These are phyloP conservation scores for Rauvolfia tetraphylla DNA, from an alignment of 257 asterid genomes.

Conservation along the genomic window DNA sequence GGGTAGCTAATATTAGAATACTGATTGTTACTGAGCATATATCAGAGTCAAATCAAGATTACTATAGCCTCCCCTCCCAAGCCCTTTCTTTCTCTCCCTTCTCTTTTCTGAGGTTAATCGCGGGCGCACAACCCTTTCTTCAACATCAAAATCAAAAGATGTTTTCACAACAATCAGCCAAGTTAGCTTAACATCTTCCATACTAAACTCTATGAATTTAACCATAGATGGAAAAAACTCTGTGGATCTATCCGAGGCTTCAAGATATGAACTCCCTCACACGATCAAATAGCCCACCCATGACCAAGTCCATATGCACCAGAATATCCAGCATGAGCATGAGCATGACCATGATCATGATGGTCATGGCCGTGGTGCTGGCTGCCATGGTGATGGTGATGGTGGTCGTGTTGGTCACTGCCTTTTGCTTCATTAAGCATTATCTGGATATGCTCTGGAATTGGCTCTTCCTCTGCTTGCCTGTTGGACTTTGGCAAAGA, in stretches of 20 bases:
- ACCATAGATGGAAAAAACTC: not conserved
- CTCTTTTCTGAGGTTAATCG: not conserved
- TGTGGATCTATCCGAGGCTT: not conserved
- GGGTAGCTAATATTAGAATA: too few species aligned
- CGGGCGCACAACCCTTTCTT: not conserved
- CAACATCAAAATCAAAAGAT: not conserved
- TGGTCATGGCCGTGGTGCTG: conserved; percentile 26
- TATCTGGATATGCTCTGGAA: conserved; percentile 41
- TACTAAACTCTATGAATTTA: not conserved
- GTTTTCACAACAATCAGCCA: not conserved
- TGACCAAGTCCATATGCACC: conserved; percentile 66
- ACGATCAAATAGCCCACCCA: conserved; percentile 46
- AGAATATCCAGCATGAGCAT: conserved; percentile 52
- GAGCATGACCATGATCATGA: conserved; percentile 24
- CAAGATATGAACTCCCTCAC: not conserved
- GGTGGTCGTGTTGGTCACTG: conserved; percentile 35
- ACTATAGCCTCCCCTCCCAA: not conserved
- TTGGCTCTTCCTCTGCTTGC: conserved; percentile 43
- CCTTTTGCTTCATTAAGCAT: conserved; percentile 34
- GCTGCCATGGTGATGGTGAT: conserved; percentile 25
- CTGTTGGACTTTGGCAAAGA: conserved; percentile 55
- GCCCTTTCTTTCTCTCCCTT: not conserved
- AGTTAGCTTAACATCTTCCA: conserved; percentile 12
- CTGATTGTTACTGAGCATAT: too few species aligned
- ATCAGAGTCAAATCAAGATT: too few species aligned